phyloP scores from a whole-genome alignment of 352 stramenopile genomes.

The Globisporangium lucens region DNA sequence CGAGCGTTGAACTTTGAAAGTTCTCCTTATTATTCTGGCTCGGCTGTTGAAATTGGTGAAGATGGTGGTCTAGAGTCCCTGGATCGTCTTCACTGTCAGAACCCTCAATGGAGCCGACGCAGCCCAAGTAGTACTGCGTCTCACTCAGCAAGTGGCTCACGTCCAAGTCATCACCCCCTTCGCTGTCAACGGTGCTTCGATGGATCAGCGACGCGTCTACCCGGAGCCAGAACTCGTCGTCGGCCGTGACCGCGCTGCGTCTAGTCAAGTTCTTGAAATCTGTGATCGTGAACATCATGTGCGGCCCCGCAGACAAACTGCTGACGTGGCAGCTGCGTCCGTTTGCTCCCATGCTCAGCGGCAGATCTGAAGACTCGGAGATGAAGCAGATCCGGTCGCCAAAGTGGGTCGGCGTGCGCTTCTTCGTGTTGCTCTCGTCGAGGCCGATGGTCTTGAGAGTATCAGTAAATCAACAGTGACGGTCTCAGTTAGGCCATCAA shows the following conservation, averaged over 20 bases:
- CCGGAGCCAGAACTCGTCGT: slow-evolving; percentile 57
- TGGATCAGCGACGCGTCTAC: slow-evolving; percentile 31
- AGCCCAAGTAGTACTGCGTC: slow-evolving; percentile 56
- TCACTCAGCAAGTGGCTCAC: slow-evolving; percentile 45
- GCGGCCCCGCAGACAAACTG: slow-evolving; percentile 28
- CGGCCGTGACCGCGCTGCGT: slow-evolving; percentile 31
- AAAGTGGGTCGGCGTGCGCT: slow-evolving; percentile 48
- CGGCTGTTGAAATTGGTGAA: not conserved
- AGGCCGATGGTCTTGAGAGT: slow-evolving; percentile 25
- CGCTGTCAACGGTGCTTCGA: not conserved
- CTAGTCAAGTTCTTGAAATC: slow-evolving; percentile 57
- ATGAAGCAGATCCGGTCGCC: slow-evolving; percentile 63
- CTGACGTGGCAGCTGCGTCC: slow-evolving; percentile 28
- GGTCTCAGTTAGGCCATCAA: not conserved
- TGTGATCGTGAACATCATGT: slow-evolving; percentile 66
- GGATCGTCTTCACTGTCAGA: not conserved
- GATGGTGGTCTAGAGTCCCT: too few relatives aligned
- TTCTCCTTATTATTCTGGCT: slow-evolving; percentile 10
- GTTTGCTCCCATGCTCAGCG: slow-evolving; percentile 43
- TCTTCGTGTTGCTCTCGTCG: slow-evolving; percentile 44
- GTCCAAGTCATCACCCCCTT: slow-evolving; percentile 19
- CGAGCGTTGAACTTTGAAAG: not conserved
- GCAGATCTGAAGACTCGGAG: slow-evolving; percentile 38
- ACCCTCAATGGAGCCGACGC: slow-evolving; percentile 43
- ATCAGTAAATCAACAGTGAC: not conserved